Base-by-base conservation (phyloP, 2,329 filamentous ascomycete genomes). In the Cladosporium sp. region DNA sequence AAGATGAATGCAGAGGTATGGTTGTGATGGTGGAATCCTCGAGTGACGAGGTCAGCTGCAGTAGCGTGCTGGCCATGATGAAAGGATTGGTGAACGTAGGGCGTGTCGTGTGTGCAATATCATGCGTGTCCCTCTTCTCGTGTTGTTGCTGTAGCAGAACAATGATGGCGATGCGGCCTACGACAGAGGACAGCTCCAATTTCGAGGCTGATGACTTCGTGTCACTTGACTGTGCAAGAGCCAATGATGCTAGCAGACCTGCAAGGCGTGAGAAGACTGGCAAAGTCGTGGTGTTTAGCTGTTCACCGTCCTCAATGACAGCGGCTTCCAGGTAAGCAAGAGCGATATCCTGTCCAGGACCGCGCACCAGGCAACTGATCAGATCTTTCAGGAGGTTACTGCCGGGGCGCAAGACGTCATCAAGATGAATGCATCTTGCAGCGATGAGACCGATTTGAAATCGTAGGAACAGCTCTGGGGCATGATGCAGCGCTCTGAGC, bases 281-380 rank as follows among this genome's bases (percentile, higher is more conserved):
- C 13, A 47, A 17, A 19, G 5, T 28, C 6, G 52, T 47, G 1
- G 52, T 24, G 34, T 37, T 44, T 15, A 15, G 10, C 9, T 8
- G 12, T 25, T 20, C 13, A 34, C 20, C 25, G 19, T 47, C 40
- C 13, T 47, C 22, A 3, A 37, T 19, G 4, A 39, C 40, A 2
- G 52, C 52, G 36, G 20, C 15, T 24, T 55, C 52, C 20, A 55
- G 10, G 22, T 47, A 55, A 10, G 40, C 19, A 28, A 55, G 52
- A 47, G 52, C 52, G 13, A 8, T 40, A 10, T 55, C 52, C n/a
- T 55, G 28, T 9, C 32, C 40, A 25, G 52, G 40, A 9, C 52
- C 52, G 15, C 52, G 40, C 13, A 55, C 5, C 40, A 55, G 25
- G 10, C 19, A 20, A 35, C 53, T 58, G 10, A 61, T 42, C 17